These are phyloP conservation scores for Diaporthe amygdali DNA, from an alignment of 2,329 filamentous ascomycete species.

Conservation along the genomic window DNA sequence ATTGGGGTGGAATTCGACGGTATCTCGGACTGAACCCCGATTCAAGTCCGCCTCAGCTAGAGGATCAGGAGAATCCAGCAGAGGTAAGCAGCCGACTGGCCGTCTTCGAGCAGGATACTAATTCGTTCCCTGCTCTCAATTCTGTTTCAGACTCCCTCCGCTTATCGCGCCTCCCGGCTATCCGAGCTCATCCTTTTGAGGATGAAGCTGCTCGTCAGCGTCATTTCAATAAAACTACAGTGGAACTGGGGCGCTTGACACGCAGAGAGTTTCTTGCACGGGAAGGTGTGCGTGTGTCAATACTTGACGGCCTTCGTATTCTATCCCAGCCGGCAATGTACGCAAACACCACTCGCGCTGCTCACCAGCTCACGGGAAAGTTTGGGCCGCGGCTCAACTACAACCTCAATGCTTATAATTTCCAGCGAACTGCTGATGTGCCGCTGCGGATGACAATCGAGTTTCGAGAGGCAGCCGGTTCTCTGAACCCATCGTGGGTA, in stretches of 20 bases:
- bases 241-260: neutral
- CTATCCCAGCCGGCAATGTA: neutral
- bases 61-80: neutral
- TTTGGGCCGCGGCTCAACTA: neutral
- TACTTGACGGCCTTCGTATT: neutral
- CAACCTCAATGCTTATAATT: neutral
- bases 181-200: neutral
- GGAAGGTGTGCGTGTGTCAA: neutral
- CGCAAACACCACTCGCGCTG: neutral
- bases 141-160: neutral
- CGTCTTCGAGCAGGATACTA: accelerated
- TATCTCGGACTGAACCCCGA: neutral
- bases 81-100: neutral
- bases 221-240: neutral
- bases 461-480: neutral
- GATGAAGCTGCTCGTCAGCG: neutral
- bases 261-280: neutral
- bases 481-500: neutral
- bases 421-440: too few relatives aligned
- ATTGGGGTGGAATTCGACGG: too few relatives aligned
- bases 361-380: too few relatives aligned
- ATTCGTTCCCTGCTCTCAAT: neutral
- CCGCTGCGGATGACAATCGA: neutral
- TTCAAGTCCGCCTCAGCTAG: too few relatives aligned
- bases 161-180: neutral